Evolutionary conservation across 2,329 filamentous ascomycete species (phyloP).

Genomic region (Botryotinia narcissicola): DNA sequence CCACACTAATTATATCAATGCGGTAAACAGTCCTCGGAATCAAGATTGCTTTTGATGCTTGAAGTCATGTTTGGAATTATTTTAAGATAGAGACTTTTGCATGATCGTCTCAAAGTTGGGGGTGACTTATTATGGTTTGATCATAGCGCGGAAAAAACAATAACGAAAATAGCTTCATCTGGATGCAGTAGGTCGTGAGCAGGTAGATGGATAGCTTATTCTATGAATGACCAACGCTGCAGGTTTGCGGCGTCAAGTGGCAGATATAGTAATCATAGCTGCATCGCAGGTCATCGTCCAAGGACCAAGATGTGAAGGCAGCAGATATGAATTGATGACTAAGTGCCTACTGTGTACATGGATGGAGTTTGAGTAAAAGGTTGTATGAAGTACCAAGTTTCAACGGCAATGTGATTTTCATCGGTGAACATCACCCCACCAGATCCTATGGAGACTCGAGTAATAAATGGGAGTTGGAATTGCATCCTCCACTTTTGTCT

Average conservation of each 20-base stretch:
- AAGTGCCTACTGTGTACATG: no score
- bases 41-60: not conserved
- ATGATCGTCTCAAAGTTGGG: not conserved
- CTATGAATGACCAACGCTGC: not conserved
- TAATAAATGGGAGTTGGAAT: slow-evolving; percentile 6
- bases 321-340: not conserved
- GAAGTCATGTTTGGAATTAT: not conserved
- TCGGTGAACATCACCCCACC: not conserved
- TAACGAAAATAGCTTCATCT: not conserved
- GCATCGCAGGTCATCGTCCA: not conserved
- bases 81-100: not conserved
- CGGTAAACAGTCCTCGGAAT: not conserved
- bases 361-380: not conserved
- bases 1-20: not conserved
- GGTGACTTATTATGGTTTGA: not conserved
- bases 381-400: not conserved
- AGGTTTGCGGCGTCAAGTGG: not conserved
- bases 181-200: not conserved
- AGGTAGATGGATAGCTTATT: not conserved
- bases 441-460: not conserved
- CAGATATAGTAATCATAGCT: not conserved
- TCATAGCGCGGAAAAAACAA: not conserved
- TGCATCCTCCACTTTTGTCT: slow-evolving; percentile 9
- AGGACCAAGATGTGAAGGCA: not conserved
- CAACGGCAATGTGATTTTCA: not conserved